Evolutionary conservation across 2,329 filamentous ascomycete species (phyloP), one percentile per base, ranked within the genome.

Genomic region (Nigrospora oryzae): DNA sequence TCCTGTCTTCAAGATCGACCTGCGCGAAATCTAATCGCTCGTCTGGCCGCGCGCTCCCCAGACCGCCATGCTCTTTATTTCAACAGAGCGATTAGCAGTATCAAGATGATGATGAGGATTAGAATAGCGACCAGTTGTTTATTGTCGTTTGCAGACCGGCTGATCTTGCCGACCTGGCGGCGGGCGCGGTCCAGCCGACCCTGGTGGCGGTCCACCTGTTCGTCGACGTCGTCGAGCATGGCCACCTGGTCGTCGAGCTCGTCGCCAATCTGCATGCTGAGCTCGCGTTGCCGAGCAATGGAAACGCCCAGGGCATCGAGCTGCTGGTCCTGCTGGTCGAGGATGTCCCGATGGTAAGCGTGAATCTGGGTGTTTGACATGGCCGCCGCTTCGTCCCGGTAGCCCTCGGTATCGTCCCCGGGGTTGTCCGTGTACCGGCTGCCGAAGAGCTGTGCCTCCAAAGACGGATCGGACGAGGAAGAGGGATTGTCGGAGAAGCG

Each of bases 221-320:
- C 77, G 59, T 97, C 93, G 38, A 94, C 81, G 56, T 95, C 91
- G 62, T 96, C 91, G 30, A 98, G 73, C 72, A 98, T 73, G 54
- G 84, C 75, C 34, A 94, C 86, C 58, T 98, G 93, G 54, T 82
- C 84, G 56, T 97, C 93, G 33, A 98, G 74, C 72, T 98, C 93
- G 62, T 96, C 87, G 30, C 93, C 91, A 57, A 98, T 97, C 69
- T 93, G 88, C 70, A 96, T 94, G 60, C 85, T 90, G 49, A 98
- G 73, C 68, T 97, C 88, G 41, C 94, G 76, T 70, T 97, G 93
- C 35, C 93, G 80, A 4, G 86, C 79, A 54, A 98, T 96, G 46
- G 81, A 88, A 57, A 82, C 79, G n/a, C 90, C 88, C 4, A 98
- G 71, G 11, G 77, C 74, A 62, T 97, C 91, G n/a, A 98, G 75